Conservation (phyloP, 2,329 filamentous ascomycete genomes). For the Fusarium newnesense region DNA sequence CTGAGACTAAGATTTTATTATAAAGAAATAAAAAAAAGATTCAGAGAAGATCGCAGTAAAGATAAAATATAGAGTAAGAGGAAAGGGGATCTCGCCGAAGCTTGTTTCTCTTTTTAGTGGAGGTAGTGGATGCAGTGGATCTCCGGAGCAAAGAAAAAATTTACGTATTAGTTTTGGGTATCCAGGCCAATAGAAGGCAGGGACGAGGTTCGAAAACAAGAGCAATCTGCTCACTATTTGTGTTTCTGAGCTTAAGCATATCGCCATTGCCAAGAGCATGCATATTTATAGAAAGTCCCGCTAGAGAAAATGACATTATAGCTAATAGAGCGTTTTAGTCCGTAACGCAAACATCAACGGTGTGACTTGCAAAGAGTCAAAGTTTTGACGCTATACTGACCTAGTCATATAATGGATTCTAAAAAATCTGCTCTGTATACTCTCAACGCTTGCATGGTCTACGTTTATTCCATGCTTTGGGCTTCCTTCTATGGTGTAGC, state of each 20-base stretch:
- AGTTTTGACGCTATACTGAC: too few relatives aligned
- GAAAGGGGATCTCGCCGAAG: background rate
- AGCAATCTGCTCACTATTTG: background rate
- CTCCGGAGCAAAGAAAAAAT: background rate
- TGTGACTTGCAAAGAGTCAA: accelerated
- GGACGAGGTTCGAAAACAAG: background rate
- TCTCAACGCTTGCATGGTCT: background rate
- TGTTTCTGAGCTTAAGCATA: background rate
- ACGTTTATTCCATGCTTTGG: background rate
- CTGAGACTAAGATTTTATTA: accelerated
- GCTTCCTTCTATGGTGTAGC: background rate
- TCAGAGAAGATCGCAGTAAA: too few relatives aligned
- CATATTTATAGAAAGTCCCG: background rate
- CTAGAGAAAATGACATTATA: accelerated
- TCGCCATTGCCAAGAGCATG: background rate
- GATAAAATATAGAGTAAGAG: background rate
- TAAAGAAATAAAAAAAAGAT: background rate
- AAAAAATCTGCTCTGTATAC: background rate
- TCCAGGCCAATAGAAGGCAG: background rate
- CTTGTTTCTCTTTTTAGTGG: slow-evolving; percentile 9
- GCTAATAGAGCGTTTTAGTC: background rate
- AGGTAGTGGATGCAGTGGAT: slow-evolving; percentile 6
- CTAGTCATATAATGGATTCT: background rate
- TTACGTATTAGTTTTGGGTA: background rate
- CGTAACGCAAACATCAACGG: background rate